A percentile compares a stretch with the other conserved stretches of the same genome.
Conservation (phyloP, 768 basidiomycete genomes). For the Tricholomella constricta region DNA sequence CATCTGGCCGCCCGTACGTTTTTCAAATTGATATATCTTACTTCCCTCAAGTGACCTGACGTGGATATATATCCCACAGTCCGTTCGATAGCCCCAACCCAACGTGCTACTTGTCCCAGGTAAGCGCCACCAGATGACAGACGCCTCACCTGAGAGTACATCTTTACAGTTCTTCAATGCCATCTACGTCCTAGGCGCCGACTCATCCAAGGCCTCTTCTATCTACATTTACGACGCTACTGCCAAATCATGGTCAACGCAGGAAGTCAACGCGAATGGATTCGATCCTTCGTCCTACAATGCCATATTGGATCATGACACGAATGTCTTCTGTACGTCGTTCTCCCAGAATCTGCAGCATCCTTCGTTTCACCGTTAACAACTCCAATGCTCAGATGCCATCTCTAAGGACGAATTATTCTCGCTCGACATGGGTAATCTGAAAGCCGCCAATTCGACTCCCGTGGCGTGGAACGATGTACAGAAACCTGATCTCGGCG, state of each 20-base stretch:
- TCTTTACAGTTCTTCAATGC: constrained; percentile 72
- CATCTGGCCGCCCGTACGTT: constrained; percentile 76
- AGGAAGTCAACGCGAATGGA: constrained; percentile 51
- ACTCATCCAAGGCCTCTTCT: constrained; percentile 63
- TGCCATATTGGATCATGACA: constrained; percentile 91
- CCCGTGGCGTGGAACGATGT: constrained; percentile 68
- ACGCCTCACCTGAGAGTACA: neutral
- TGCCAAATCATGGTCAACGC: constrained; percentile 77
- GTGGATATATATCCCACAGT: constrained; percentile 31
- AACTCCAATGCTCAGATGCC: constrained; percentile 52
- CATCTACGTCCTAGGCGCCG: constrained; percentile 81
- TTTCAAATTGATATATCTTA: neutral
- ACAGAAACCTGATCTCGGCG: constrained; percentile 55
- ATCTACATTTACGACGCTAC: constrained; percentile 83
- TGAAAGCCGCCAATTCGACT: constrained; percentile 60
- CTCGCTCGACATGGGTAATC: constrained; percentile 66
- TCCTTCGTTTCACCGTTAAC: constrained; percentile 3
- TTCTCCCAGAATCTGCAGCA: neutral
- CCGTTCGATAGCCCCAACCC: constrained; percentile 65
- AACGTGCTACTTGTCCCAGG: constrained; percentile 76
- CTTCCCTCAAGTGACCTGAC: neutral
- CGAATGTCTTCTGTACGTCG: constrained; percentile 80
- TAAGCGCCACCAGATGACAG: constrained; percentile 21
- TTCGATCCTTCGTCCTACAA: constrained; percentile 67
- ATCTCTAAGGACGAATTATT: constrained; percentile 66